Evolutionary conservation across 1,284 basidiomycete species (phyloP), one percentile per base, ranked within the genome.

Genomic region (Cryptococcus floricola): DNA sequence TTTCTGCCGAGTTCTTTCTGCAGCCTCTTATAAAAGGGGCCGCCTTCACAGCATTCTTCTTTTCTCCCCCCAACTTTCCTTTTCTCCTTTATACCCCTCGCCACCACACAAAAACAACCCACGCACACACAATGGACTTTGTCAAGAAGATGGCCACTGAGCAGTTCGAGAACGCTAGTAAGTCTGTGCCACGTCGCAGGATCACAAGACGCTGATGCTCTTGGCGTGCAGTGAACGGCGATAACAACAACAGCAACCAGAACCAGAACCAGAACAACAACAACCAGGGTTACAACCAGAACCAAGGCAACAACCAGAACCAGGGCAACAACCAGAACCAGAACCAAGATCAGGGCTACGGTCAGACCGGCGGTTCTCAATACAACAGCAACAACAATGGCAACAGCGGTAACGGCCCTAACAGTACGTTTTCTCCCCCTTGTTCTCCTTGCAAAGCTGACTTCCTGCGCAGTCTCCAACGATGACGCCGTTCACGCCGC

Each of bases 311-410:
- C 25, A 41, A 49, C 16, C 53, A 58, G 41, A 51, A 54, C 41
- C 50, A 54, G 39, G 57, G 55, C 52, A 52, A 60, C 37, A 48
- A 44, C n/a, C 43, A 48, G 14, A 25, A 49, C 9, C 49, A 59
- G 42, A 48, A 49, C 39, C 38, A 54, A 27, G 42, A 47, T 28
- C 19, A 48, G 18, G 38, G 39, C n/a, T 67, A 62, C 43, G 65
- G 58, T 31, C 49, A 60, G 53, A 67, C 61, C 14, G 71, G 71
- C 39, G 72, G 72, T 18, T 57, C 63, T 27, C 61, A 73, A 51
- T 73, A 56, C 62, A 74, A 74, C 58, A 53, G 61, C 23, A 69
- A 68, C 57, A 68, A 70, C 56, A 69, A 70, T 14, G 37, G 53
- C 7, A 67, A 68, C 13, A 68, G 69, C 41, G 65, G 63, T 27